A percentile compares a stretch with the other conserved stretches of the same genome.
Evolutionary conservation across 2,329 filamentous ascomycete species (phyloP).

Genomic region (Botryosphaeria dothidea): DNA sequence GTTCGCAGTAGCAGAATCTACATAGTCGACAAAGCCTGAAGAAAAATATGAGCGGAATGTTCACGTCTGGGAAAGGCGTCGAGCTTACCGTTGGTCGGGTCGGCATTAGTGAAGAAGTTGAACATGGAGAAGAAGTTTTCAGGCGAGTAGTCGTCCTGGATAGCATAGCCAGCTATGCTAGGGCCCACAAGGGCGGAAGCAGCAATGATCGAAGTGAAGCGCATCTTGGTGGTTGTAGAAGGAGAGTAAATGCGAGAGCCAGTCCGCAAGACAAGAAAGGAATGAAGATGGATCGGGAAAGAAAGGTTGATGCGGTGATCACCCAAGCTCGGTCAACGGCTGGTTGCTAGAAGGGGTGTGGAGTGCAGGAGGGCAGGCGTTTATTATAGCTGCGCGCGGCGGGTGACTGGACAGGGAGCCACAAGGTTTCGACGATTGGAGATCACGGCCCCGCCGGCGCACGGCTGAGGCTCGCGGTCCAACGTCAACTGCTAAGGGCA

Average conservation of each 20-base stretch:
- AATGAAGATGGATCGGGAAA: neutral
- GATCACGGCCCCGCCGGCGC: constrained; percentile 6
- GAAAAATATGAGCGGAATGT: constrained; percentile 24
- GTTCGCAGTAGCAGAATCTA: constrained; percentile 39
- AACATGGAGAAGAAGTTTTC: constrained; percentile 39
- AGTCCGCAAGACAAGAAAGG: constrained; percentile 1
- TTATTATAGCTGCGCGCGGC: constrained; percentile 1
- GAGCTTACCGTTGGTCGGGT: constrained; percentile 46
- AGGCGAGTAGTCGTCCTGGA: constrained; percentile 24
- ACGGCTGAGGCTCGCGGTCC: constrained; percentile 1
- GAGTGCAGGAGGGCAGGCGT: constrained; percentile 9
- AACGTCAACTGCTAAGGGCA: neutral
- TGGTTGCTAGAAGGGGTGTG: neutral
- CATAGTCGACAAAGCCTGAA: constrained; percentile 42
- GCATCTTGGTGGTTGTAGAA: constrained; percentile 31
- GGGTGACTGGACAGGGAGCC: neutral
- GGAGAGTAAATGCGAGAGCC: neutral
- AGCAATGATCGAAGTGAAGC: constrained; percentile 36
- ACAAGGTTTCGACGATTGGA: constrained; percentile 5
- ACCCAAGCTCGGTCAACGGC: constrained; percentile 18
- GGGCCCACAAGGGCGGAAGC: constrained; percentile 35
- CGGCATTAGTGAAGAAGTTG: constrained; percentile 37
- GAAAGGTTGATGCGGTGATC: constrained; percentile 7
- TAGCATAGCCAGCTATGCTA: constrained; percentile 37
- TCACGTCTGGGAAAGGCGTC: constrained; percentile 20